phyloP scores from a whole-genome alignment of 331 rosid genomes.

The Pyrus hybrid region DNA sequence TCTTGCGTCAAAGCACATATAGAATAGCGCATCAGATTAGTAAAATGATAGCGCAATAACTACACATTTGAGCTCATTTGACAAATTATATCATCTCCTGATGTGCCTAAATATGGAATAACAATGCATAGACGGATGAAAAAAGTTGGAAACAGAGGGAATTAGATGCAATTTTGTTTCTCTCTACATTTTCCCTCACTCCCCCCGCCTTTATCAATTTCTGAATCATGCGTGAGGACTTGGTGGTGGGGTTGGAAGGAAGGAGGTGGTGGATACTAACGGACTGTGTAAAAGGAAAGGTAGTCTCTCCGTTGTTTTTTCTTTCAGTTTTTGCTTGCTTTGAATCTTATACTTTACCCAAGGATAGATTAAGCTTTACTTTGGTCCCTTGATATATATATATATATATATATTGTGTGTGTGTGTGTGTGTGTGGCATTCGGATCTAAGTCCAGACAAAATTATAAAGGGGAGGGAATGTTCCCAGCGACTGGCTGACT shows the following conservation, averaged over 20 bases:
- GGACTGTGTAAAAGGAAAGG: conserved; percentile 27
- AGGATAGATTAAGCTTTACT: conserved; percentile 11
- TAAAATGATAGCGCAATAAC: too few relatives aligned
- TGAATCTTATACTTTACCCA: conserved; percentile 51
- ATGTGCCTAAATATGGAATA: not conserved
- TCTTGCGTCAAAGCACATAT: too few relatives aligned
- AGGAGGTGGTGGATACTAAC: not conserved
- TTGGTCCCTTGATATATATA: not conserved
- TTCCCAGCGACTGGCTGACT: conserved; percentile 48
- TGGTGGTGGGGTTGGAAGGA: conserved; percentile 12
- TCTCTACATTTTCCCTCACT: not conserved
- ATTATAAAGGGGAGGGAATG: conserved; percentile 43
- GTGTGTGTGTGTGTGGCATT: not conserved
- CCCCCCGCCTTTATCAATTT: not conserved
- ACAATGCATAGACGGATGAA: not conserved
- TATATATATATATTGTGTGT: too few relatives aligned
- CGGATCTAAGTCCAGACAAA: conserved; percentile 34
- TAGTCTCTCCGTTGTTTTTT: not conserved
- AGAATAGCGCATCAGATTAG: too few relatives aligned
- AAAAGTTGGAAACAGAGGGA: not conserved
- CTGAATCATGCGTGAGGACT: conserved; percentile 3
- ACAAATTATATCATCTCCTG: too few relatives aligned
- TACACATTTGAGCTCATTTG: too few relatives aligned
- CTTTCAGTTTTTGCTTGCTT: conserved; percentile 15
- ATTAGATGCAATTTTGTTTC: not conserved